phyloP scores from a whole-genome alignment of 371 early-diverging fungal species.

The Syncephalastrum sp. region DNA sequence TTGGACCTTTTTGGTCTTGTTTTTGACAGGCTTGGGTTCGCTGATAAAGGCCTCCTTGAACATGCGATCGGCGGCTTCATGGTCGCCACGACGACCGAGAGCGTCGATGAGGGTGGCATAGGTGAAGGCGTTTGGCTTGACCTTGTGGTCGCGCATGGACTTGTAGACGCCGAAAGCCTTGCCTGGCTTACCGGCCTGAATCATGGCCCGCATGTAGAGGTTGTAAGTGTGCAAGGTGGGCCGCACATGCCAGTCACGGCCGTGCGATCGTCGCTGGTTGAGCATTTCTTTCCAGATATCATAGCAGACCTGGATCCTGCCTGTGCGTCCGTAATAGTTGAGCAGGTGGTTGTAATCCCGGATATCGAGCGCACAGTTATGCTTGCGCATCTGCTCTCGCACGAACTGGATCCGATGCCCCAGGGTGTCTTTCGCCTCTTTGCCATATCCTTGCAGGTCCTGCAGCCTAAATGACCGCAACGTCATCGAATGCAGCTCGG shows the following conservation, averaged over 20 bases:
- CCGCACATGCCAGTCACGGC: slow-evolving; percentile 6
- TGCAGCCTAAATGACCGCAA: slow-evolving; percentile 37
- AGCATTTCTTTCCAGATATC: slow-evolving; percentile 27
- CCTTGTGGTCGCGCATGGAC: slow-evolving; percentile 14
- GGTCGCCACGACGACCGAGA: slow-evolving; percentile 34
- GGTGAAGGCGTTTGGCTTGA: slow-evolving; percentile 33
- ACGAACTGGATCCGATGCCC: slow-evolving; percentile 30
- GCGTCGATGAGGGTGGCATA: slow-evolving; percentile 42
- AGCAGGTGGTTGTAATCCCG: slow-evolving; percentile 50
- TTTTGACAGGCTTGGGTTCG: not conserved
- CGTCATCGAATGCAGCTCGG: slow-evolving; percentile 34
- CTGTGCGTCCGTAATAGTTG: slow-evolving; percentile 35
- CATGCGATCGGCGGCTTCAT: slow-evolving; percentile 28
- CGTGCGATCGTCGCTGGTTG: not conserved
- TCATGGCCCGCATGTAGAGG: slow-evolving; percentile 39
- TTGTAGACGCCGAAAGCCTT: slow-evolving; percentile 27
- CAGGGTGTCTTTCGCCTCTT: slow-evolving; percentile 25
- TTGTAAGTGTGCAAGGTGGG: slow-evolving; percentile 35
- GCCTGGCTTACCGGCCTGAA: slow-evolving; percentile 22
- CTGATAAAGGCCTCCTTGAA: slow-evolving; percentile 24
- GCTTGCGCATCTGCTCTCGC: slow-evolving; percentile 24
- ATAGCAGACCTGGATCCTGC: slow-evolving; percentile 29
- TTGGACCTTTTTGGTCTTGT: not conserved
- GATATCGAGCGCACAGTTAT: slow-evolving; percentile 18
- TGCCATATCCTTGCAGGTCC: slow-evolving; percentile 18